Percentiles rank a stretch among this genome's conserved stretches.
These are phyloP conservation scores for Zea mays DNA, from an alignment of 176 grass and related monocot species.

Conservation along the genomic window DNA sequence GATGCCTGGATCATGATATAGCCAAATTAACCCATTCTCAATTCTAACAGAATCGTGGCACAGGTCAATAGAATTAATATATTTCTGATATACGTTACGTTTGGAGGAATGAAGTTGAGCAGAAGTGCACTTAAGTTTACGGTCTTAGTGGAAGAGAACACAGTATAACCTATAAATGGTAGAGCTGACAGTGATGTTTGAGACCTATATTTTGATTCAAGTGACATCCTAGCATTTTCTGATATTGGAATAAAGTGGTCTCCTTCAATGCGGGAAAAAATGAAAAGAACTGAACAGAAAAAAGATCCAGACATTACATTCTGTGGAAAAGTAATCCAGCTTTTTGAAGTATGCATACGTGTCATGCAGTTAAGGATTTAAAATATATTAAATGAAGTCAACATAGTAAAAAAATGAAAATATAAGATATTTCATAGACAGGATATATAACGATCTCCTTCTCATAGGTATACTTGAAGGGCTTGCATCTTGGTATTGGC, in stretches of 20 bases:
- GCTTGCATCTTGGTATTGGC: conserved; percentile 98
- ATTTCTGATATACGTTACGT: neutral
- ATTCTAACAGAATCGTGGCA: conserved; percentile 14
- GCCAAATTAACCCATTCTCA: neutral
- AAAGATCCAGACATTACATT: conserved; percentile 66
- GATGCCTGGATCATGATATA: conserved; percentile 53
- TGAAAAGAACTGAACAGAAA: neutral
- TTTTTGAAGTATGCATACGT: conserved; percentile 99
- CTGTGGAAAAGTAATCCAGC: conserved; percentile 96
- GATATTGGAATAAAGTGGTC: neutral
- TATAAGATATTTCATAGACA: conserved; percentile 41
- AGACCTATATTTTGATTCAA: neutral
- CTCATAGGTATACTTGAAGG: conserved; percentile 96
- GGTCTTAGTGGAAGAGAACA: neutral
- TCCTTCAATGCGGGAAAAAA: neutral
- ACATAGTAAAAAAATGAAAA: conserved; percentile 4
- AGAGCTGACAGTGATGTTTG: neutral
- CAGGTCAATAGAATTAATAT: neutral
- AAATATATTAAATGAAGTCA: conserved; percentile 26
- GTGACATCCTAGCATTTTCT: neutral
- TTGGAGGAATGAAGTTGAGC: neutral
- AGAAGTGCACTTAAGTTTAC: neutral
- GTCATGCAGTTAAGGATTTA: conserved; percentile 56
- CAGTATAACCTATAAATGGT: neutral
- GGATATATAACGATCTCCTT: conserved; percentile 99